Conservation (phyloP, 1,284 basidiomycete genomes). For the Marasmius sp. region DNA sequence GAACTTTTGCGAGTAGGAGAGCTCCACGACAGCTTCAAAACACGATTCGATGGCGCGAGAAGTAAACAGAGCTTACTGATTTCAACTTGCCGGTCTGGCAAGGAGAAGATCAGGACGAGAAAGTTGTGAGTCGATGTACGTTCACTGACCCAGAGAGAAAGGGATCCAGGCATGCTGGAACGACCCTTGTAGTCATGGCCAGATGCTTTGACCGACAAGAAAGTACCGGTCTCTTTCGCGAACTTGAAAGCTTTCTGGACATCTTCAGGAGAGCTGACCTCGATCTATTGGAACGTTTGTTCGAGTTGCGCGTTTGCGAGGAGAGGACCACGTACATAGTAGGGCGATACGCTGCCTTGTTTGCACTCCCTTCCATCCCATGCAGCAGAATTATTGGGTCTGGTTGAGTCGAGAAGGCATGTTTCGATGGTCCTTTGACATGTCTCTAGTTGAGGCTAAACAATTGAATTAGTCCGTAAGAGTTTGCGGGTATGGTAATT, state of each 20-base stretch:
- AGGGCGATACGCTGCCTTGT: neutral
- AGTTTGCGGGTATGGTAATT: neutral
- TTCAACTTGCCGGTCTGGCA: slow-evolving; percentile 1
- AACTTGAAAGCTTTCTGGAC: neutral
- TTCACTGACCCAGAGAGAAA: slow-evolving; percentile 33
- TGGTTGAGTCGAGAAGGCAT: neutral
- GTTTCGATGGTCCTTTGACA: neutral
- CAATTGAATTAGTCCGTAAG: neutral
- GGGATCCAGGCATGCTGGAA: slow-evolving; percentile 29
- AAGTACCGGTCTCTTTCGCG: slow-evolving; percentile 25
- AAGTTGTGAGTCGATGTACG: neutral
- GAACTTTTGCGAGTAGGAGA: slow-evolving; percentile 12
- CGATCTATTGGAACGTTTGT: neutral
- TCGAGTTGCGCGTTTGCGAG: neutral
- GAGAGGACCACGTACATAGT: neutral
- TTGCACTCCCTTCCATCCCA: neutral
- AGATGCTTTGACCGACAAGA: slow-evolving; percentile 40
- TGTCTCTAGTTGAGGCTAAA: neutral
- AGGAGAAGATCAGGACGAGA: neutral
- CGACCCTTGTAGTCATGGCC: slow-evolving; percentile 42
- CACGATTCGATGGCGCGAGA: neutral
- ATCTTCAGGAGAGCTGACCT: neutral
- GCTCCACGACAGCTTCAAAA: neutral
- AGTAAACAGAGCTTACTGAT: neutral
- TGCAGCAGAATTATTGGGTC: neutral